Conservation (phyloP, 176 grass and related monocot species). For the Stipa capillata region DNA sequence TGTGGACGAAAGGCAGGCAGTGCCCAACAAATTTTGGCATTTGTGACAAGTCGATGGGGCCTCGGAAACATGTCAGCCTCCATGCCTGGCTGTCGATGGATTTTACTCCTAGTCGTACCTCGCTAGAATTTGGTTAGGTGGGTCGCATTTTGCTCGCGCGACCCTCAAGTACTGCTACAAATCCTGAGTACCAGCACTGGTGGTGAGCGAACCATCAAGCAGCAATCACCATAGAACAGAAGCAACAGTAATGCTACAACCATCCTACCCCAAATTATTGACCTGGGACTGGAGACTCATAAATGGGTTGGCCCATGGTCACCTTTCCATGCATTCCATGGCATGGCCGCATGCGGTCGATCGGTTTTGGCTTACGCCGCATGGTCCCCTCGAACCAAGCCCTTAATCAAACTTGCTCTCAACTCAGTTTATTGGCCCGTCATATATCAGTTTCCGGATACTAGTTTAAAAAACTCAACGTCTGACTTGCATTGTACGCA, state of each 20-base stretch:
- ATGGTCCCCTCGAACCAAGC: background rate
- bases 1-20: background rate
- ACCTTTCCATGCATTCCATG: background rate
- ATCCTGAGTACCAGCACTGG: background rate
- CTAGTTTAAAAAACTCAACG: no score
- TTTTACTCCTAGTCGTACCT: background rate
- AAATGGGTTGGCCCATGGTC: background rate
- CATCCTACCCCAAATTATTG: background rate
- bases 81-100: slow-evolving; percentile 4
- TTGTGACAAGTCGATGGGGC: background rate
- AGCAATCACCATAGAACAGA: background rate
- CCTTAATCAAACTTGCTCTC: background rate
- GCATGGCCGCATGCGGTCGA: background rate
- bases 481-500: background rate
- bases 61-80: background rate
- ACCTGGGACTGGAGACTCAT: background rate
- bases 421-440: background rate
- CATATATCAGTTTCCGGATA: background rate
- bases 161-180: background rate
- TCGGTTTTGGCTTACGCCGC: background rate
- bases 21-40: background rate
- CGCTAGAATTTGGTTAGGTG: slow-evolving; percentile 8
- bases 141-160: background rate
- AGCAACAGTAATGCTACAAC: background rate
- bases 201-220: background rate